A percentile compares a stretch with the other conserved stretches of the same genome.
phyloP scores from a whole-genome alignment of 495 filamentous ascomycete species.

The Penicillium odoratum region DNA sequence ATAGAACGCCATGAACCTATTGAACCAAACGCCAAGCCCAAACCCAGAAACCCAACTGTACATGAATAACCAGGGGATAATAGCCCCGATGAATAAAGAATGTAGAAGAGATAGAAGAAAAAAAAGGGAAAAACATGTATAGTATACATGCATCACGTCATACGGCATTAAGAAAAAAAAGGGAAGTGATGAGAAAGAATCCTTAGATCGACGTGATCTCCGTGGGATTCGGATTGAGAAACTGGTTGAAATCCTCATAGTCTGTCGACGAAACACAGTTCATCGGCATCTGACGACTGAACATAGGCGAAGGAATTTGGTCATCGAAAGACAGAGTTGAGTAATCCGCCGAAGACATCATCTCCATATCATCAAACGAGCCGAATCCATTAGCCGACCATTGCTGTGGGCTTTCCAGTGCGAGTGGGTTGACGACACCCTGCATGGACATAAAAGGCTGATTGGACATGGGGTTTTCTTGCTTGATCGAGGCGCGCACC shows the following conservation, averaged over 20 bases:
- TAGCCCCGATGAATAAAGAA: conserved; percentile 20
- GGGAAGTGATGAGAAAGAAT: conserved; percentile 6
- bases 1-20: conserved; percentile 15
- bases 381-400: conserved; percentile 35
- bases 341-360: conserved; percentile 39
- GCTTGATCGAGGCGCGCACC: conserved; percentile 32
- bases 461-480: conserved; percentile 28
- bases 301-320: conserved; percentile 39
- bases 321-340: conserved; percentile 40
- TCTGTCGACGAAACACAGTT: conserved; percentile 40
- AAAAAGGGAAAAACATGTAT: conserved; percentile 30
- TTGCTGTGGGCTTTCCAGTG: conserved; percentile 33
- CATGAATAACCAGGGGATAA: conserved; percentile 22
- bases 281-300: conserved; percentile 39
- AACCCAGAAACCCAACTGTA: conserved; percentile 25
- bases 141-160: conserved; percentile 43
- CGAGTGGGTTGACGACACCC: conserved; percentile 43
- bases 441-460: conserved; percentile 32
- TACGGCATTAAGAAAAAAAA: conserved; percentile 28
- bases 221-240: conserved; percentile 42
- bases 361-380: conserved; percentile 44
- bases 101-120: conserved; percentile 6
- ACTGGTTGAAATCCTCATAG: conserved; percentile 48
- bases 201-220: conserved; percentile 44
- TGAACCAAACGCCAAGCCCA: conserved; percentile 14